A percentile compares a stretch with the other conserved stretches of the same genome.
Conservation (phyloP, 257 asterid species). For the Voacanga thouarsii region DNA sequence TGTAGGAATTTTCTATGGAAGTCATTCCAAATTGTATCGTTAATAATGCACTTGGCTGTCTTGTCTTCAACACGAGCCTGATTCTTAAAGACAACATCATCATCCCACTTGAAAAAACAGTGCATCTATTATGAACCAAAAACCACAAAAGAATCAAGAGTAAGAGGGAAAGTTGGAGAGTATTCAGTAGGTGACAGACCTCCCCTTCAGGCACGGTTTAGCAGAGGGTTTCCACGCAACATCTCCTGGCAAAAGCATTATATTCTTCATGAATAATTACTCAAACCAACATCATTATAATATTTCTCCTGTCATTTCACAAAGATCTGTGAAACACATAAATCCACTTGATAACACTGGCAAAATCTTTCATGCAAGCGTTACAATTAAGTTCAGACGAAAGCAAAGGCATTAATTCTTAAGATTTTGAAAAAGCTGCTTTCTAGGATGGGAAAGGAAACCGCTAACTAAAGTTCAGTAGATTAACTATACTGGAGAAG, state of each 20-base stretch:
- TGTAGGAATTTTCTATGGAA: constrained; percentile 48
- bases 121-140: background rate
- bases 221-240: constrained; percentile 76
- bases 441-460: too few species aligned
- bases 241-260: constrained; percentile 53
- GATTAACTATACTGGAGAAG: background rate
- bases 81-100: constrained; percentile 96
- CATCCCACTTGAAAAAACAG: constrained; percentile 73
- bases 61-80: constrained; percentile 92
- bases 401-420: background rate
- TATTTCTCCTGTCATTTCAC: background rate
- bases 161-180: background rate
- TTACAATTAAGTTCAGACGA: too few species aligned
- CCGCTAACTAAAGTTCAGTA: background rate
- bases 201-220: constrained; percentile 78
- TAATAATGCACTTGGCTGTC: constrained; percentile 71
- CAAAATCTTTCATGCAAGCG: too few species aligned
- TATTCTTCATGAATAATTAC: background rate
- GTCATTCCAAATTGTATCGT: constrained; percentile 88
- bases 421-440: background rate
- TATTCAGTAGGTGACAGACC: constrained; percentile 27
- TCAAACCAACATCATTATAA: background rate
- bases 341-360: background rate
- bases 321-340: background rate
- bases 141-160: background rate